phyloP scores from a whole-genome alignment of 2,329 filamentous ascomycete genomes.

The Colletotrichum sp. region DNA sequence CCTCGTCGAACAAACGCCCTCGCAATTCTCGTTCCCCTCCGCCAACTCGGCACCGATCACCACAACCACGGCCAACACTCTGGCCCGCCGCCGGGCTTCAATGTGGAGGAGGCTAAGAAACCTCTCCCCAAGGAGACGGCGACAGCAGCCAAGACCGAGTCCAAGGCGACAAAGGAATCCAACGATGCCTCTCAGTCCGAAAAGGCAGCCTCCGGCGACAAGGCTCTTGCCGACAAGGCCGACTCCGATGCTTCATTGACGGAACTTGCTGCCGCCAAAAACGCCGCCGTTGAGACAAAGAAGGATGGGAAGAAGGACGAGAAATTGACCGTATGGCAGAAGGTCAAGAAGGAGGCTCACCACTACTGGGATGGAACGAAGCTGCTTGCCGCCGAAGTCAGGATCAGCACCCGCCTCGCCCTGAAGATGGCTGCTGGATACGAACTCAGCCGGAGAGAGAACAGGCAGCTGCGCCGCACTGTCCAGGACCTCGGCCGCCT shows the following conservation, averaged over 20 bases:
- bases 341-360: constrained; percentile 89
- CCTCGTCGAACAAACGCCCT: constrained; percentile 53
- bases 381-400: constrained; percentile 88
- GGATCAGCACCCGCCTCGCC: constrained; percentile 88
- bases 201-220: constrained; percentile 31
- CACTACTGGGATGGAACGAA: constrained; percentile 99
- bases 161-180: constrained; percentile 33
- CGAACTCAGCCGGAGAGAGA: constrained; percentile 91
- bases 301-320: constrained; percentile 74
- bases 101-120: constrained; percentile 87
- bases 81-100: constrained; percentile 87
- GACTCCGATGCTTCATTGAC: constrained; percentile 53
- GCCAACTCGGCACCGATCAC: constrained; percentile 64
- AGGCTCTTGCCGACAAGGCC: constrained; percentile 34
- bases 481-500: constrained; percentile 92
- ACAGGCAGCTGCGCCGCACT: constrained; percentile 90
- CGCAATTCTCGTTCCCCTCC: constrained; percentile 62
- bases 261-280: constrained; percentile 69
- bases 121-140: constrained; percentile 67
- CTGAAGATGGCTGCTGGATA: constrained; percentile 98
- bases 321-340: constrained; percentile 88
- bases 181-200: constrained; percentile 14
- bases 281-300: constrained; percentile 64
- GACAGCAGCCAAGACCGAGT: constrained; percentile 37
- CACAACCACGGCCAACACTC: constrained; percentile 56